phyloP scores from a whole-genome alignment of 1,284 basidiomycete genomes.

The Leccinum holopus region DNA sequence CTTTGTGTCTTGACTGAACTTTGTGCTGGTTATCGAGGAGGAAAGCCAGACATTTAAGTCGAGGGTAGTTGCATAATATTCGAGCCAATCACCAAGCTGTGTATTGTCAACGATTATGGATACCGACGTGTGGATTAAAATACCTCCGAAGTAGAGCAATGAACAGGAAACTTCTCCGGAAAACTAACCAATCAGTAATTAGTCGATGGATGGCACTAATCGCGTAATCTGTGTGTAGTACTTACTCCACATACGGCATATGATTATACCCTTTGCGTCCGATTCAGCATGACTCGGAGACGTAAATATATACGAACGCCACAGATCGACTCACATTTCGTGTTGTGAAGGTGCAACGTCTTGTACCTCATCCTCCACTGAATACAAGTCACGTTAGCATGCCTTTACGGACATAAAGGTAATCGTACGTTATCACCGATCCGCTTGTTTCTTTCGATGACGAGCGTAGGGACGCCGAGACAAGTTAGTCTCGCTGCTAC shows the following conservation, averaged over 20 bases:
- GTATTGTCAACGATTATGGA: constrained; percentile 2
- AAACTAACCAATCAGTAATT: constrained; percentile 23
- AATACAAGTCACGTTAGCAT: not conserved
- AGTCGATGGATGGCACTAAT: not conserved
- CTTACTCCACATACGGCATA: constrained; percentile 30
- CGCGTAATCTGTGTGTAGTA: not conserved
- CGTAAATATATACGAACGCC: not conserved
- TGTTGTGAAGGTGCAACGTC: constrained; percentile 26
- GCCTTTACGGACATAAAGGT: not conserved
- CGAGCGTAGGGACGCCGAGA: constrained; percentile 17
- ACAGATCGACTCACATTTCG: constrained; percentile 22
- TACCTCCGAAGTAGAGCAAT: constrained; percentile 37
- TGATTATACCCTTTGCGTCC: constrained; percentile 22
- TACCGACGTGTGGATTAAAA: not conserved
- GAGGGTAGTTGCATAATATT: constrained; percentile 23
- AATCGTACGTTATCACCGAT: constrained; percentile 34
- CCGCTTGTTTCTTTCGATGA: constrained; percentile 36
- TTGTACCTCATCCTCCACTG: constrained; percentile 35
- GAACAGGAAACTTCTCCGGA: constrained; percentile 40
- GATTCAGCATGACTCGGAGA: not conserved
- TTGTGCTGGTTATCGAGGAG: constrained; percentile 39
- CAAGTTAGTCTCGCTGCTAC: constrained; percentile 36
- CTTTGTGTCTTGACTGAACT: constrained; percentile 30
- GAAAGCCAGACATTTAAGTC: constrained; percentile 34
- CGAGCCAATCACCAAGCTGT: constrained; percentile 61